These are phyloP conservation scores for Aspergillus fructus DNA, from an alignment of 2,329 filamentous ascomycete genomes.

Conservation along the genomic window DNA sequence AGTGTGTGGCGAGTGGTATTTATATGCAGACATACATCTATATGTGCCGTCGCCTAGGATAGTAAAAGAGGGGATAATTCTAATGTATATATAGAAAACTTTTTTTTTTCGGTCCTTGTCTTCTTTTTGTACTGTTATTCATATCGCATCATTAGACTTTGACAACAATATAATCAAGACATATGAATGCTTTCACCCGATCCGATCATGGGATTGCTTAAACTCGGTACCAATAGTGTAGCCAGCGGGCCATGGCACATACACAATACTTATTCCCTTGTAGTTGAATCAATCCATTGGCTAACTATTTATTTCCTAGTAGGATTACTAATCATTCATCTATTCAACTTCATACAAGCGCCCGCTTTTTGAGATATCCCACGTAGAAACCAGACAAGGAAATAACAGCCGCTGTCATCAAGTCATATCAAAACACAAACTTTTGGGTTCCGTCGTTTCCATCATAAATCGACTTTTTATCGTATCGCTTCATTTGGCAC, in stretches of 20 bases:
- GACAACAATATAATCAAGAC: too few species aligned
- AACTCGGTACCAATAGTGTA: too few species aligned
- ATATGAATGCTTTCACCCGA: too few species aligned
- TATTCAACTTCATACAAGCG: neutral
- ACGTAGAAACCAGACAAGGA: neutral
- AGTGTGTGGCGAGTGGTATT: neutral
- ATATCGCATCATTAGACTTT: too few species aligned
- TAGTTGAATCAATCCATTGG: neutral
- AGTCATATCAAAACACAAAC: constrained; percentile 5
- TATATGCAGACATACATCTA: neutral
- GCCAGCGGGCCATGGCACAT: too few species aligned
- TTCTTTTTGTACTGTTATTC: too few species aligned
- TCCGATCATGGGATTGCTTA: too few species aligned
- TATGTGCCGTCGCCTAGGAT: neutral
- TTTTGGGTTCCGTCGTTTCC: constrained; percentile 4
- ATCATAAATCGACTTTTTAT: neutral
- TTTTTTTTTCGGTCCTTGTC: too few species aligned
- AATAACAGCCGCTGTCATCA: constrained; percentile 4
- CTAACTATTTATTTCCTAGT: neutral
- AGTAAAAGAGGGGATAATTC: too few species aligned
- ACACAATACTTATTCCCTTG: too few species aligned
- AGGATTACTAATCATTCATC: neutral
- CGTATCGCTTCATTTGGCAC: neutral
- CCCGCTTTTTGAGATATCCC: neutral
- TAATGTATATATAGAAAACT: too few species aligned